Percentiles rank a stretch among this genome's conserved stretches.
Conservation (phyloP, 139 green algal species). For the Yamagishiella unicocca region DNA sequence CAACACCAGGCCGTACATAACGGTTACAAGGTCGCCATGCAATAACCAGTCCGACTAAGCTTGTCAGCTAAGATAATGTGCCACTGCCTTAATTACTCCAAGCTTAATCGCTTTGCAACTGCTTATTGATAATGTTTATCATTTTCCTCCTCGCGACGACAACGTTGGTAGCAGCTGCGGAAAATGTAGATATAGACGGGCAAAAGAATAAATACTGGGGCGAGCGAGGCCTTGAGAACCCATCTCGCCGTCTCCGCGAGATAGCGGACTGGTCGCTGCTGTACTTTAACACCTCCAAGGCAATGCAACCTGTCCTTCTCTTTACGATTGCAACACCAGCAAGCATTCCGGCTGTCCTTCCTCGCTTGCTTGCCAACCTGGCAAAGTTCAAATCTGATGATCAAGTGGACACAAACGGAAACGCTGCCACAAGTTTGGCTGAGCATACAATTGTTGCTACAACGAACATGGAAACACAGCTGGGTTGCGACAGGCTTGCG, state of each 20-base stretch:
- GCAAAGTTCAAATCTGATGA: not conserved
- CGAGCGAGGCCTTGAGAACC: constrained; percentile 3
- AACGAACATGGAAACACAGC: not conserved
- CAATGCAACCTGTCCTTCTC: not conserved
- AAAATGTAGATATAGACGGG: not conserved
- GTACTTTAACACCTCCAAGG: constrained; percentile 18
- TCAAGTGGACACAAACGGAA: constrained; percentile 19
- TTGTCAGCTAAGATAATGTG: no score
- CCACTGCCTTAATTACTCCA: no score
- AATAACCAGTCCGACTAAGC: no score
- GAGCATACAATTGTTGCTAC: constrained; percentile 32
- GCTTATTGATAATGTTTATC: no score
- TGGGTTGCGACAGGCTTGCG: not conserved
- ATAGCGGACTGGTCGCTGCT: constrained; percentile 10
- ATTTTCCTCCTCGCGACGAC: not conserved
- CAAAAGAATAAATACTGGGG: not conserved
- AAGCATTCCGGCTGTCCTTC: not conserved
- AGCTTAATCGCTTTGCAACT: no score
- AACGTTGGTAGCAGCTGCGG: not conserved
- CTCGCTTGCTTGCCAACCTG: constrained; percentile 7
- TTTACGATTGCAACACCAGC: constrained; percentile 19
- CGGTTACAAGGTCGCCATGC: no score
- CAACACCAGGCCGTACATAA: no score
- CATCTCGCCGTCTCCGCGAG: not conserved
- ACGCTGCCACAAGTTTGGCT: not conserved